Evolutionary conservation across 495 filamentous ascomycete genomes (phyloP).

Genomic region (Daldinia caldariorum): DNA sequence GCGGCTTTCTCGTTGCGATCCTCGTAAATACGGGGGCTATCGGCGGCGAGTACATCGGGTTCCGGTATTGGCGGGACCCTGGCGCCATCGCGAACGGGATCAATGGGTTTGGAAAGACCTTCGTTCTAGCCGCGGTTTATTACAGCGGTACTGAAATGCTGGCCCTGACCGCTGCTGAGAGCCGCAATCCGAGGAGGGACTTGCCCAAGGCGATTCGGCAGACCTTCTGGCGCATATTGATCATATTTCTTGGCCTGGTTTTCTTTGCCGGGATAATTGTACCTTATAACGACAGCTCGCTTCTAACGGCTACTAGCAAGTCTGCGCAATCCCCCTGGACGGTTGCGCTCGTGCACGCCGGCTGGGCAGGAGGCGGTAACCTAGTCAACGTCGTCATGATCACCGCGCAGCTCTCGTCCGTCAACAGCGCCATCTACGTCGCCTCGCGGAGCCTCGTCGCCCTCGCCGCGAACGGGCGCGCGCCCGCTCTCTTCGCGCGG

Average conservation of each 20-base stretch:
- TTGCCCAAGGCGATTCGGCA: constrained; percentile 71
- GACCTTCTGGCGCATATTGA: constrained; percentile 44
- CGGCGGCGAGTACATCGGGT: constrained; percentile 58
- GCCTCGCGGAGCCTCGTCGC: constrained; percentile 72
- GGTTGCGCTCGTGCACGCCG: background rate
- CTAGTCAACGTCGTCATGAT: constrained; percentile 77
- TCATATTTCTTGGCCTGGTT: background rate
- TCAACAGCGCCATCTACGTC: constrained; percentile 76
- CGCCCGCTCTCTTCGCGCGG: background rate
- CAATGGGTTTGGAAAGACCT: constrained; percentile 70
- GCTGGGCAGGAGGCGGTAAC: constrained; percentile 59
- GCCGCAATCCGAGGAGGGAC: constrained; percentile 70
- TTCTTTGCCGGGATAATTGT: background rate
- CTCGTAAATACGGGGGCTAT: constrained; percentile 55
- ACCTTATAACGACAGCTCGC: background rate
- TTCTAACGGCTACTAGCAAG: background rate
- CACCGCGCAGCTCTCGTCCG: constrained; percentile 70
- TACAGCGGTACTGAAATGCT: constrained; percentile 80
- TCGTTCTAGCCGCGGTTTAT: constrained; percentile 74
- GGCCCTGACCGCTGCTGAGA: constrained; percentile 74
- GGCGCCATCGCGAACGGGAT: constrained; percentile 69
- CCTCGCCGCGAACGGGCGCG: constrained; percentile 64
- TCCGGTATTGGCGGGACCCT: constrained; percentile 71
- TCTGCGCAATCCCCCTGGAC: background rate
- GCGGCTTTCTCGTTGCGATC: constrained; percentile 60